Evolutionary conservation across 2,329 filamentous ascomycete species (phyloP).

Genomic region (Aspergillus unguis): DNA sequence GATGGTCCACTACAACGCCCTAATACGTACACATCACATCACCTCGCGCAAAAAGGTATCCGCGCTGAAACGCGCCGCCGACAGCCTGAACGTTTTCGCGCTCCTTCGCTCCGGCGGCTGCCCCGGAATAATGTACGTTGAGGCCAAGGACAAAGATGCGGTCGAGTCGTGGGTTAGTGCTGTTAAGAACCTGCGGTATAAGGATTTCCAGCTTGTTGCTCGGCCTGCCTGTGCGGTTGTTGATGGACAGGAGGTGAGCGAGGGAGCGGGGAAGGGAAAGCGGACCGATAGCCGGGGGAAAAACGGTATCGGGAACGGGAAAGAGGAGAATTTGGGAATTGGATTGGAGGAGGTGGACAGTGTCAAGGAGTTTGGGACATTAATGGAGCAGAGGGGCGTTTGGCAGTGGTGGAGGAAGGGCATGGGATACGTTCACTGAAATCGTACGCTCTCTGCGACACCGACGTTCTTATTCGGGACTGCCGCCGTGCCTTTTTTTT

Average conservation of each 20-base stretch:
- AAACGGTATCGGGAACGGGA: neutral
- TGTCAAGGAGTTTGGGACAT: constrained; percentile 61
- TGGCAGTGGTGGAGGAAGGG: constrained; percentile 64
- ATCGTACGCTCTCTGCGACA: no score
- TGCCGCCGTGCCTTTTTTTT: neutral
- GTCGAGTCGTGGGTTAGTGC: constrained; percentile 63
- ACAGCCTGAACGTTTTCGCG: constrained; percentile 59
- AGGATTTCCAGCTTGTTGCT: constrained; percentile 65
- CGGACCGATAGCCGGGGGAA: constrained; percentile 8
- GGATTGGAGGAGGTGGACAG: constrained; percentile 58
- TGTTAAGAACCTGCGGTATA: constrained; percentile 66
- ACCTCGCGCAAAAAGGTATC: constrained; percentile 72
- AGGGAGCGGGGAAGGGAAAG: constrained; percentile 1
- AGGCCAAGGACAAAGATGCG: constrained; percentile 52
- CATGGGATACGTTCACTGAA: constrained; percentile 53
- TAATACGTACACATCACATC: constrained; percentile 78
- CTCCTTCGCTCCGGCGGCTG: constrained; percentile 65
- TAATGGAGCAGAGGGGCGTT: constrained; percentile 60
- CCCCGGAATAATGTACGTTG: constrained; percentile 77
- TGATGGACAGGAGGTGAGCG: constrained; percentile 9
- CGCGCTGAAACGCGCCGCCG: constrained; percentile 62
- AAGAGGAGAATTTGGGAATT: constrained; percentile 2
- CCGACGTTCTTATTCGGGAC: neutral
- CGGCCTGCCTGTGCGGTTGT: constrained; percentile 46
- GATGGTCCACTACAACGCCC: constrained; percentile 47